Percentiles rank a stretch among this genome's conserved stretches.
Conservation (phyloP, 768 basidiomycete genomes). For the Cystofilobasidium capitatum region DNA sequence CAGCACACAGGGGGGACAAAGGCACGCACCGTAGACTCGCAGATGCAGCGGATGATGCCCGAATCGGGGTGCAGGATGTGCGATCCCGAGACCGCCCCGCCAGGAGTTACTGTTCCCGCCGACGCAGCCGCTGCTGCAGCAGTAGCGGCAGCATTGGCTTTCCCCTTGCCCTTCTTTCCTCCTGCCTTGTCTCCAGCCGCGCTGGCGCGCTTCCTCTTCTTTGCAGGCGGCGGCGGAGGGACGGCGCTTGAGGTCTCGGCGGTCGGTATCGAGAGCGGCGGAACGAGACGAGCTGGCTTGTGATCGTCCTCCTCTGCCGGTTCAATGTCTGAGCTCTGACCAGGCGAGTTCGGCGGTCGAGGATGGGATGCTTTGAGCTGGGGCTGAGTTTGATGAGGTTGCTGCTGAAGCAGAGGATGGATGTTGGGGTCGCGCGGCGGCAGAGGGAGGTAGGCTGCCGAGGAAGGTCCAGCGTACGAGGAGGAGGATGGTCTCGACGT, state of each 20-base stretch:
- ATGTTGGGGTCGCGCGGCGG: constrained; percentile 5
- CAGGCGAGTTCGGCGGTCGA: constrained; percentile 4
- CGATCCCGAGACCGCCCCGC: neutral
- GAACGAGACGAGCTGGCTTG: neutral
- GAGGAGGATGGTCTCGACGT: neutral
- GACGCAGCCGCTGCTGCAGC: neutral
- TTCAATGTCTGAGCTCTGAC: neutral
- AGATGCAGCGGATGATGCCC: constrained; percentile 51
- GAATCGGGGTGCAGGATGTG: constrained; percentile 25
- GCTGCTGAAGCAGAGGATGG: neutral
- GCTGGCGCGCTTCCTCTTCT: constrained; percentile 19
- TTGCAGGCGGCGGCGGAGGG: neutral
- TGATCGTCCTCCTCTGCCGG: constrained; percentile 1
- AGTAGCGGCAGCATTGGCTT: constrained; percentile 2
- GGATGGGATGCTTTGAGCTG: constrained; percentile 1
- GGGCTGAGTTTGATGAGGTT: neutral
- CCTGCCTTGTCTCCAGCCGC: neutral
- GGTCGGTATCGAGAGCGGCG: neutral
- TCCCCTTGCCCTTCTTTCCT: constrained; percentile 9
- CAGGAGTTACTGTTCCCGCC: neutral
- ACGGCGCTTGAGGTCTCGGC: neutral
- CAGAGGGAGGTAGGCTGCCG: neutral
- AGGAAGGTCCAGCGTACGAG: neutral
- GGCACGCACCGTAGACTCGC: constrained; percentile 42
- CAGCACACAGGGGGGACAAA: neutral